These are phyloP conservation scores for Paramecium primaurelia DNA, from an alignment of 73 alveolate genomes.

Conservation along the genomic window DNA sequence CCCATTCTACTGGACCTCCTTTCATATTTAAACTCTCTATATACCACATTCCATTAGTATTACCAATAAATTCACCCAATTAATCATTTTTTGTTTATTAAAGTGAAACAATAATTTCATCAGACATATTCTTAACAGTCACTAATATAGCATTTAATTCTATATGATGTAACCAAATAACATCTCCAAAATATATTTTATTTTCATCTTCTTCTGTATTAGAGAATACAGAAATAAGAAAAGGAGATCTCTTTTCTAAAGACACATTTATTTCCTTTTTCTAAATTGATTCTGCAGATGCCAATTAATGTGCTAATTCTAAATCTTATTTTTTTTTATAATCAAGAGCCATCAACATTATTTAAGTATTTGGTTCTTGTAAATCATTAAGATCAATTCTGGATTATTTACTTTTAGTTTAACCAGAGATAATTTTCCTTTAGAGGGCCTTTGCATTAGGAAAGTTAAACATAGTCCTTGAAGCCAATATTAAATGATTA, in stretches of 20 bases:
- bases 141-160: conserved; percentile 40
- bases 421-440: background rate
- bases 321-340: conserved; percentile 32
- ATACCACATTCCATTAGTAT: conserved; percentile 69
- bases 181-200: conserved; percentile 49
- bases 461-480: conserved; percentile 18
- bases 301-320: background rate
- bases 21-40: conserved; percentile 44
- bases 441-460: conserved; percentile 19
- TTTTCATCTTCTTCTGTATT: conserved; percentile 30
- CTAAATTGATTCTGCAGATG: background rate
- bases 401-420: background rate
- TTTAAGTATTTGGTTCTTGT: conserved; percentile 39
- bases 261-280: conserved; percentile 37
- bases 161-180: conserved; percentile 55
- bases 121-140: conserved; percentile 9
- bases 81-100: conserved; percentile 52
- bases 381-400: background rate
- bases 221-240: background rate
- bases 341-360: conserved; percentile 16
- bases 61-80: conserved; percentile 46
- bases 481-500: background rate
- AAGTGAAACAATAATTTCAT: background rate
- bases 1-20: conserved; percentile 63
- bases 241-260: conserved; percentile 18